Evolutionary conservation across 176 grass and related monocot species (phyloP), one percentile per base, ranked within the genome.

Genomic region (Avena atlantica): DNA sequence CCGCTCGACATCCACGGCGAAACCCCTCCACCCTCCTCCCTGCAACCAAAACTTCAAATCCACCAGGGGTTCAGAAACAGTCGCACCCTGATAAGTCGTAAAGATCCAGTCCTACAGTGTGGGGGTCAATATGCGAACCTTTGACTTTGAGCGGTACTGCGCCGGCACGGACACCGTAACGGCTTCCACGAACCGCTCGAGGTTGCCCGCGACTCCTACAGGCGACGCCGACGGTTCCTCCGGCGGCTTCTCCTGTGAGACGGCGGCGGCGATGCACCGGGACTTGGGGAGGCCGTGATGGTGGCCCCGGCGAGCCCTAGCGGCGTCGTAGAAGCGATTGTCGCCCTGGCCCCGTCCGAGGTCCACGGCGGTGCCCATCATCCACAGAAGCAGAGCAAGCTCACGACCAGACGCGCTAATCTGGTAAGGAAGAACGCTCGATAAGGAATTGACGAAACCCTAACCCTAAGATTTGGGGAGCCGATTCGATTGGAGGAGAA

Each of bases 281-380:
- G 29, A 50, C 67, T 78, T 76, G 57, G 62, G 49, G 47, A 88
- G 24, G 72, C 80, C 70, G 34, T 81, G 75, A 1, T 88, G 90
- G 61, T 80, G 85, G 25, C 50, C 70, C 7, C 87, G 84, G 48
- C n/a, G 68, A 23, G 61, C 84, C 60, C 71, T 89, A 9, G 76
- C 80, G 42, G 87, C 80, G 68, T 80, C 64, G 76, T 64, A 81
- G 69, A 89, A 92, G 59, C 75, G 80, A 29, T 31, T 67, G 1
- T 45, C 91, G 20, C 73, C 80, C 45, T 81, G 84, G 49, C 60
- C 74, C 68, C 76, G 87, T 21, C 60, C 80, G 5, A 87, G 24
- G 68, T 92, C 84, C 49, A 87, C 52, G 75, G 80, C 71, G 37
- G 87, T 80, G 51, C 87, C 87, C 84, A 88, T 78, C 91, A 92